A percentile compares a stretch with the other conserved stretches of the same genome.
Conservation (phyloP, 805 yeast species). For the Nakazawaea sp. region DNA sequence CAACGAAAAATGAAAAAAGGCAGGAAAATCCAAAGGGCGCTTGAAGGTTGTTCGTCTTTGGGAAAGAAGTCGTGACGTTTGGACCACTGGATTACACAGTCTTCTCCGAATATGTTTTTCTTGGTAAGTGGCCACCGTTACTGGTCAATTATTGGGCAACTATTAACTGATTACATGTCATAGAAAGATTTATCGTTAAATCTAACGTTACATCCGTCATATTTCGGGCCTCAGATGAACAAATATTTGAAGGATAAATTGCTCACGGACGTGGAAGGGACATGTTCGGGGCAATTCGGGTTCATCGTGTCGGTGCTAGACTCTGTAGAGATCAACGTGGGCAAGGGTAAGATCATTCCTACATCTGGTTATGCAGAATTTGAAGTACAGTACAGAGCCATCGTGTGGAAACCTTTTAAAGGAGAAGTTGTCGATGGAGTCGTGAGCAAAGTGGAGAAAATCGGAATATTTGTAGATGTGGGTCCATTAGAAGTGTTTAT, state of each 20-base stretch:
- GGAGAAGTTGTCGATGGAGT: constrained; percentile 98
- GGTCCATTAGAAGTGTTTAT: constrained; percentile 95
- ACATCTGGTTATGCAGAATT: constrained; percentile 93
- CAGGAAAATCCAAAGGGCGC: too few relatives aligned
- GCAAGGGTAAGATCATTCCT: constrained; percentile 87
- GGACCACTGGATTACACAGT: too few relatives aligned
- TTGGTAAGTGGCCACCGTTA: constrained; percentile 10
- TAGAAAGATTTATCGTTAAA: constrained; percentile 85
- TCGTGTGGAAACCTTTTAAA: constrained; percentile 97
- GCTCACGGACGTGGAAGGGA: constrained; percentile 94
- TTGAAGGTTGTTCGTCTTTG: too few relatives aligned
- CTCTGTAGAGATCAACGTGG: constrained; percentile 90
- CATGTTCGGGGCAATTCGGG: constrained; percentile 98
- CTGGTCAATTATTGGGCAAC: too few relatives aligned
- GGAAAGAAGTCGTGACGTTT: too few relatives aligned
- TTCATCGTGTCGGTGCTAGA: constrained; percentile 94
- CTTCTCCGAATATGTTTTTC: constrained; percentile 15
- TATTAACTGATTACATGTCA: too few relatives aligned
- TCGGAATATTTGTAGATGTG: constrained; percentile 97
- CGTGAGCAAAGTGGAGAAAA: constrained; percentile 86
- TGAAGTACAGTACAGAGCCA: constrained; percentile 92
- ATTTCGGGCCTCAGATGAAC: constrained; percentile 96
- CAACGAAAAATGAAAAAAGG: too few relatives aligned
- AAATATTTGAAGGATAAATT: constrained; percentile 85
- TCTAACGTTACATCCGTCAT: constrained; percentile 93